Evolutionary conservation across 257 asterid genomes (phyloP).

Genomic region (Lycium ferocissimum): DNA sequence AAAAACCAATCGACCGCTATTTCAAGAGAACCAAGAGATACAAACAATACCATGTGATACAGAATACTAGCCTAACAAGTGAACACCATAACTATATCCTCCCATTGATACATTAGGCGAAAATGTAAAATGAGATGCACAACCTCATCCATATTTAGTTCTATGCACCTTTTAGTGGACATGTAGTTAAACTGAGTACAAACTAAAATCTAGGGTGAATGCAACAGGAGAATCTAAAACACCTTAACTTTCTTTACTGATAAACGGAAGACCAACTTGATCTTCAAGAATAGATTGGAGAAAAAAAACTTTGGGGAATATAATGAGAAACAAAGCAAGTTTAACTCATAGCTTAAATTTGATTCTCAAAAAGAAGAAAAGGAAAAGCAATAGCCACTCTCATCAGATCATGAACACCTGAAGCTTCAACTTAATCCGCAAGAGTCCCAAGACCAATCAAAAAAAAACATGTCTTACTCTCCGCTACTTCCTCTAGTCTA

Average conservation of each 20-base stretch:
- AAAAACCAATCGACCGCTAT: background rate
- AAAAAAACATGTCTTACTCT: too few relatives aligned
- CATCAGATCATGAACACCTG: background rate
- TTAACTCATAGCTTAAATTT: too few relatives aligned
- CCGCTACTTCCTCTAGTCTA: background rate
- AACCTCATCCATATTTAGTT: background rate
- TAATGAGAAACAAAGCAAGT: too few relatives aligned
- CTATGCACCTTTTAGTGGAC: background rate
- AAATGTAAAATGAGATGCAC: background rate
- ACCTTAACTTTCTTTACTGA: background rate
- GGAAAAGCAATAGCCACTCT: background rate
- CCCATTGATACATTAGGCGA: background rate
- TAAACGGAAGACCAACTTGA: background rate
- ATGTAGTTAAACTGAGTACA: background rate
- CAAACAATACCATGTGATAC: background rate
- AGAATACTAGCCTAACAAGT: background rate
- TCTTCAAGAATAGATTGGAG: too few relatives aligned
- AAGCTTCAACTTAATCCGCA: background rate
- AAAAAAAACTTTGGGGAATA: too few relatives aligned
- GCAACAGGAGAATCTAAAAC: background rate
- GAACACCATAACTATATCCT: background rate
- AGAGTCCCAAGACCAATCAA: background rate
- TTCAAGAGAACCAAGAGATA: background rate
- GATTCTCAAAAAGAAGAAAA: too few relatives aligned
- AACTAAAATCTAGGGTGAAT: background rate